These are phyloP conservation scores for Sporobolus alterniflorus DNA, from an alignment of 202 grass and related monocot genomes.

Conservation along the genomic window DNA sequence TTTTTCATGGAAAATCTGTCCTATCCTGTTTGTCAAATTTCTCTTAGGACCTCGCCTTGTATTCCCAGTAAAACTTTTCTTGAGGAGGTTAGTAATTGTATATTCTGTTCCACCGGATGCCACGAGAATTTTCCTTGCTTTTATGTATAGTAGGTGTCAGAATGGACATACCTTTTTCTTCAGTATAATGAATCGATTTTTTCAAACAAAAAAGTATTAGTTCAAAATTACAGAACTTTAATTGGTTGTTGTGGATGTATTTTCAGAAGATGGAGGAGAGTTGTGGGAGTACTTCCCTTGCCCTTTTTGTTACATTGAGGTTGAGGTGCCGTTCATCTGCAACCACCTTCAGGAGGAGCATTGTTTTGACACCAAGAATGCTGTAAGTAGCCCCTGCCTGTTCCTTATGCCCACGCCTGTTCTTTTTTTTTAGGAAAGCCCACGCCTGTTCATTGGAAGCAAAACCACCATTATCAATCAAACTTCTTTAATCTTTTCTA, in stretches of 20 bases:
- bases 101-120: constrained; percentile 22
- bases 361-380: constrained; percentile 87
- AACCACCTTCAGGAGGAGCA: constrained; percentile 93
- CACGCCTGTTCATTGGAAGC: not conserved
- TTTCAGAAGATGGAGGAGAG: constrained; percentile 66
- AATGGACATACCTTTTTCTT: no score
- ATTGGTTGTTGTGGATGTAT: constrained; percentile 17
- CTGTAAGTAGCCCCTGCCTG: constrained; percentile 44
- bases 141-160: not conserved
- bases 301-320: constrained; percentile 89
- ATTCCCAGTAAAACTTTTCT: not conserved
- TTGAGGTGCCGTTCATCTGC: constrained; percentile 76
- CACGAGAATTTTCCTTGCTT: not conserved
- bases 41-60: not conserved
- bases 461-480: not conserved
- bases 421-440: no score
- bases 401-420: not conserved
- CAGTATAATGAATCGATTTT: not conserved
- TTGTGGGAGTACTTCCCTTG: constrained; percentile 90
- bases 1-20: not conserved
- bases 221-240: not conserved
- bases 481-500: no score
- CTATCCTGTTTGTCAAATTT: not conserved
- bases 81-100: no score
- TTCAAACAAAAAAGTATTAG: not conserved